Conservation (phyloP, 2,329 filamentous ascomycete species). For the Pseudocercospora crystallina region DNA sequence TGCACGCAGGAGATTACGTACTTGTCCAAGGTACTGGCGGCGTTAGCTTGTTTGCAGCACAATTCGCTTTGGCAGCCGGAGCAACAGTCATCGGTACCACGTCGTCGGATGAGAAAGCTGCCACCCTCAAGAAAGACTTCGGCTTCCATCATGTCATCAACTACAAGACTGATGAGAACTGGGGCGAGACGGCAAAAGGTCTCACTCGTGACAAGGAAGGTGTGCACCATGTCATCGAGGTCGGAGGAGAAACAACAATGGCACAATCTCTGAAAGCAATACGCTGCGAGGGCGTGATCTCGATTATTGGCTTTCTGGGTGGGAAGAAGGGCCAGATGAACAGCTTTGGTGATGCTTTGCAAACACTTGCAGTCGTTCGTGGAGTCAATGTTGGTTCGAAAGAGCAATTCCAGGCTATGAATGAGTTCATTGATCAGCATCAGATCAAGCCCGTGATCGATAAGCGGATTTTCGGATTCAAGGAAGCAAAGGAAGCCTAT, state of each 20-base stretch:
- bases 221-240: conserved; percentile 63
- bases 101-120: conserved; percentile 51
- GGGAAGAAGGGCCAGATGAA: conserved; percentile 50
- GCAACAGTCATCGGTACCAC: conserved; percentile 60
- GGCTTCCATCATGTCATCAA: conserved; percentile 59
- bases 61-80: conserved; percentile 54
- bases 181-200: conserved; percentile 54
- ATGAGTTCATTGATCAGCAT: conserved; percentile 57
- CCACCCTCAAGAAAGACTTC: conserved; percentile 48
- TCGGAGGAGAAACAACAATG: conserved; percentile 62
- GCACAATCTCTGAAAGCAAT: conserved; percentile 45
- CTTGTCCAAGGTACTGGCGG: conserved; percentile 69
- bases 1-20: conserved; percentile 54
- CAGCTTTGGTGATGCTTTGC: conserved; percentile 51
- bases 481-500: conserved; percentile 52
- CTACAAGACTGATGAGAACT: conserved; percentile 53
- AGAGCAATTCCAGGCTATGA: conserved; percentile 59
- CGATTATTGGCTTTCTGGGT: conserved; percentile 57
- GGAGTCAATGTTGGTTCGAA: conserved; percentile 58
- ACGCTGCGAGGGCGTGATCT: conserved; percentile 53
- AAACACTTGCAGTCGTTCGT: conserved; percentile 53
- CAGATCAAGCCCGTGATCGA: conserved; percentile 60
- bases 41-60: conserved; percentile 65
- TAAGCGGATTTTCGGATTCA: conserved; percentile 54
- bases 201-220: conserved; percentile 55